Percentiles rank a stretch among this genome's conserved stretches.
These are phyloP conservation scores for Fusarium sp. DNA, from an alignment of 2,329 filamentous ascomycete genomes.

Conservation along the genomic window DNA sequence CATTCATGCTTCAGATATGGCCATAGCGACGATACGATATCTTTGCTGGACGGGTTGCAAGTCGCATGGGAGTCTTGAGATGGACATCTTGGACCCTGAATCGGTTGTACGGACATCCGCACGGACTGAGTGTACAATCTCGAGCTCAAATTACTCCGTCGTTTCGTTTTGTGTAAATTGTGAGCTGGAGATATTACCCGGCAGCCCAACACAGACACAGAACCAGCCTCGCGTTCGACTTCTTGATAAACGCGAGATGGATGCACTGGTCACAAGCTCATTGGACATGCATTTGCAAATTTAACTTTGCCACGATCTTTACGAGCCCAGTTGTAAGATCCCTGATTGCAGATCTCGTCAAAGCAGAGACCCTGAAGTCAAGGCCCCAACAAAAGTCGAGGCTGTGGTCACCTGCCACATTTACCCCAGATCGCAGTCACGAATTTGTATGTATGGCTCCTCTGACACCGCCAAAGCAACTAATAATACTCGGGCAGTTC, in stretches of 20 bases:
- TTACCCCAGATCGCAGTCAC: slow-evolving; percentile 1
- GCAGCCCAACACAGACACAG: neutral
- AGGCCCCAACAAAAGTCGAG: slow-evolving; percentile 9
- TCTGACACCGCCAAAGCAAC: slow-evolving; percentile 55
- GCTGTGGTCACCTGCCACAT: slow-evolving; percentile 1
- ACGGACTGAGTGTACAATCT: neutral
- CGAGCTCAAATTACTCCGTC: neutral
- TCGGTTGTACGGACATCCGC: neutral
- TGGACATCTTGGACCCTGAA: neutral
- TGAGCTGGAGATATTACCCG: neutral
- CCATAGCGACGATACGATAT: neutral
- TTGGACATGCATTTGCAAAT: neutral
- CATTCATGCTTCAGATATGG: neutral
- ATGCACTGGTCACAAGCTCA: neutral
- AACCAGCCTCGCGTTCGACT: neutral
- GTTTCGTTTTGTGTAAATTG: neutral
- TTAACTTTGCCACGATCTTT: neutral
- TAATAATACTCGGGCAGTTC: slow-evolving; percentile 62
- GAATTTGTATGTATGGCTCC: slow-evolving; percentile 47
- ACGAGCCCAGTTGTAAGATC: neutral
- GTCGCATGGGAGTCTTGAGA: neutral
- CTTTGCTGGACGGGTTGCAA: too few species aligned
- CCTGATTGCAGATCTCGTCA: neutral
- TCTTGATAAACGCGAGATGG: neutral
- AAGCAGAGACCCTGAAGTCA: neutral